Conservation (phyloP, 139 green algal genomes). For the Chlorella sp. region DNA sequence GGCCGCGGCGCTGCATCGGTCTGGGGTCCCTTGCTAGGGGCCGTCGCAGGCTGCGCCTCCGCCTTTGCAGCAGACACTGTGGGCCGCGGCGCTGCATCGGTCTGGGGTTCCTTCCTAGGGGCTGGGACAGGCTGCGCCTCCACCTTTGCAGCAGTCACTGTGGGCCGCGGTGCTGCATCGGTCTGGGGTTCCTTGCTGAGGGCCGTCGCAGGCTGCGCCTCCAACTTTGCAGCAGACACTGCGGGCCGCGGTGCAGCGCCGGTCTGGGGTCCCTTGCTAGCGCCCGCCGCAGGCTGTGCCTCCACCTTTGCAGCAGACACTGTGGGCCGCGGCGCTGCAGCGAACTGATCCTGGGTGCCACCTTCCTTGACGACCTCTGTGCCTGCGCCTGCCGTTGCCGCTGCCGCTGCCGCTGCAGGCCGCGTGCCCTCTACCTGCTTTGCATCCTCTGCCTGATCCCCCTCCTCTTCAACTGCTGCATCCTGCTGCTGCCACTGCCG, state of each 20-base stretch:
- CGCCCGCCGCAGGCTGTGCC: background rate
- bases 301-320: background rate
- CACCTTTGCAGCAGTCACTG: background rate
- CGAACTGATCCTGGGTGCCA: background rate
- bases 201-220: too few relatives aligned
- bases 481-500: background rate
- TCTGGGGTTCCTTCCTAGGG: too few relatives aligned
- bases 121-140: background rate
- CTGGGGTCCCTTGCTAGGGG: too few relatives aligned
- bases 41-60: background rate
- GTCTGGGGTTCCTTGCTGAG: too few relatives aligned
- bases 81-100: background rate
- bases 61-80: background rate
- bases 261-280: too few relatives aligned
- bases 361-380: background rate
- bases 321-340: background rate
- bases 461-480: background rate
- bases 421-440: background rate
- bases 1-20: too few relatives aligned
- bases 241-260: too few relatives aligned
- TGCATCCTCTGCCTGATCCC: background rate
- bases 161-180: background rate
- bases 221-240: too few relatives aligned
- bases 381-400: background rate
- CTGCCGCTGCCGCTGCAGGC: background rate